Evolutionary conservation across 2,329 filamentous ascomycete species (phyloP), one percentile per base, ranked within the genome.

Genomic region (Pleoardoris graminearum): DNA sequence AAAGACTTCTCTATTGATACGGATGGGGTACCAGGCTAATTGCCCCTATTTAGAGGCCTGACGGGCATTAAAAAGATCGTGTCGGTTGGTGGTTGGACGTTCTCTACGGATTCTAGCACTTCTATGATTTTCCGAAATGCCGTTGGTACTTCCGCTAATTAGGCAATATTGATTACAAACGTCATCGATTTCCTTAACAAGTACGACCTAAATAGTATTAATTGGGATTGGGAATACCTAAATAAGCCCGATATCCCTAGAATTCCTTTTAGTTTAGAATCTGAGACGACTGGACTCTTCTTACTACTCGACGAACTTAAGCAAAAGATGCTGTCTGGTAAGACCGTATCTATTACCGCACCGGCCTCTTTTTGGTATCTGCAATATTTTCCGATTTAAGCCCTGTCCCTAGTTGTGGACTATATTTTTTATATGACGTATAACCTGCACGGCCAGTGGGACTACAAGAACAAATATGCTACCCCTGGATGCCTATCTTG

Each of bases 211-310:
- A 68, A 74, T 48, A 70, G 70, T 2, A 44, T 79, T 10, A 76
- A 79, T 37, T 62, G 79, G 36, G 77, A 79, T 55, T 82, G 78
- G 79, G 77, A 79, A 49, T 79, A 79, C 17, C 59, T 57, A 6
- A 53, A 35, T n/a, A 52, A 25, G 56, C 63, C 69, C 14, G 73
- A 76, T 53, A 71, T 76, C 35, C 68, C 68, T 1, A 73, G 65
- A 1, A 70, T 75, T 36, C 73, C 74, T 0, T 12, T 63, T 0
- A 73, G 63, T 3, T 36, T 52, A 32, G 17, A 46, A 0, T 50
- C 51, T 0, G 72, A 76, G 22, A 72, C 70, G 6, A 8, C 54
- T 3, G 72, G 75, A 45, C 78, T 77, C 50, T 57, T 71, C 2
- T 25, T 52, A 7, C 73, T 75, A 48, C 58, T 77, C 7, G n/a